Evolutionary conservation across 352 stramenopile genomes (phyloP).

Genomic region (Pythium scleroteichum): DNA sequence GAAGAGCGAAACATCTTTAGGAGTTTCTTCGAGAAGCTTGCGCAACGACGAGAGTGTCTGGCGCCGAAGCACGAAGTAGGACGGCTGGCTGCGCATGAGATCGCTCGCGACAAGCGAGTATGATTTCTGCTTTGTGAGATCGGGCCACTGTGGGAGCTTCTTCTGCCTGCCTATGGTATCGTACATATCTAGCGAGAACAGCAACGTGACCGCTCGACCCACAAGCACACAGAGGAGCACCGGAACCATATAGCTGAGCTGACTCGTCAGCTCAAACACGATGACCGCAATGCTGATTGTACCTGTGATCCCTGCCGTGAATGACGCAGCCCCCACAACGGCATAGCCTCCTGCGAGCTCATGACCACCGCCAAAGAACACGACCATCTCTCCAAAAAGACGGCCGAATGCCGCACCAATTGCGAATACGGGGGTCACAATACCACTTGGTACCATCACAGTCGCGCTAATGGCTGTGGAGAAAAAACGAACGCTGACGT

Average conservation of each 20-base stretch:
- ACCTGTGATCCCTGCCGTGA: conserved; percentile 78
- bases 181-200: conserved; percentile 84
- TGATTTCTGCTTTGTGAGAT: conserved; percentile 75
- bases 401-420: conserved; percentile 86
- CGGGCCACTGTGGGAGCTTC: conserved; percentile 78
- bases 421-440: conserved; percentile 92
- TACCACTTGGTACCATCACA: conserved; percentile 85
- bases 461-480: conserved; percentile 75
- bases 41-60: conserved; percentile 58
- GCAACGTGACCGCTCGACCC: conserved; percentile 57
- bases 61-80: conserved; percentile 46
- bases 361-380: conserved; percentile 49
- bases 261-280: conserved; percentile 86
- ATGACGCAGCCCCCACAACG: conserved; percentile 78
- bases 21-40: conserved; percentile 39
- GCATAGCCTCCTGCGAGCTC: conserved; percentile 71
- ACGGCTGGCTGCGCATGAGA: conserved; percentile 59
- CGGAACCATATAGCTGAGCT: conserved; percentile 90
- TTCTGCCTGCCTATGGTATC: conserved; percentile 82
- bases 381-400: conserved; percentile 87
- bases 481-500: conserved; percentile 77
- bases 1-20: conserved; percentile 49
- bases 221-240: conserved; percentile 82
- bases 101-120: conserved; percentile 71
- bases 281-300: conserved; percentile 84